phyloP scores from a whole-genome alignment of 768 basidiomycete species.

The Hericium rajendrae region DNA sequence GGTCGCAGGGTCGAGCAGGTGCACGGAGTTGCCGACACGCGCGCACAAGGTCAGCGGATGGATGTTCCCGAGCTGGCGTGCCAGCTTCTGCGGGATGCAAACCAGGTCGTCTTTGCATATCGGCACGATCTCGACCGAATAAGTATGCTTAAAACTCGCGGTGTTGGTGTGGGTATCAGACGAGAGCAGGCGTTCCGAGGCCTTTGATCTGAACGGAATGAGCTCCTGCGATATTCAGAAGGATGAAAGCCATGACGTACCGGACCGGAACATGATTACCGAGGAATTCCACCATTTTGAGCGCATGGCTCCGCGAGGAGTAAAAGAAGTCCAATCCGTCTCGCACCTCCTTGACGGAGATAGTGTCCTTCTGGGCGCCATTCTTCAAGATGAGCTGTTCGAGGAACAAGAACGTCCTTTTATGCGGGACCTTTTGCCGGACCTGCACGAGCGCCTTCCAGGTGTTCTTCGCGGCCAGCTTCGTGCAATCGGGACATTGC shows the following conservation, averaged over 20 bases:
- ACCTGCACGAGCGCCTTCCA: slow-evolving; percentile 98
- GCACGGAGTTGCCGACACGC: slow-evolving; percentile 86
- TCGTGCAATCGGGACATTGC: slow-evolving; percentile 91
- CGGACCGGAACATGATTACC: slow-evolving; percentile 77
- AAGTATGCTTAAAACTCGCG: slow-evolving; percentile 95
- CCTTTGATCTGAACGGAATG: slow-evolving; percentile 55
- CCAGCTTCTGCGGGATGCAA: slow-evolving; percentile 76
- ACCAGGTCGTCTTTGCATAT: slow-evolving; percentile 98
- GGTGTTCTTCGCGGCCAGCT: slow-evolving; percentile 94
- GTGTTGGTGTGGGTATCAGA: slow-evolving; percentile 87
- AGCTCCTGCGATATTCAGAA: neutral
- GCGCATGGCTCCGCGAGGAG: slow-evolving; percentile 77
- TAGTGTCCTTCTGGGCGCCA: slow-evolving; percentile 92
- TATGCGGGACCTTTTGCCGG: slow-evolving; percentile 97
- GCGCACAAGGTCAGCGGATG: slow-evolving; percentile 79
- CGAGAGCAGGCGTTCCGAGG: slow-evolving; percentile 91
- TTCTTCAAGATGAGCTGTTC: slow-evolving; percentile 97
- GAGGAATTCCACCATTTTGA: slow-evolving; percentile 96
- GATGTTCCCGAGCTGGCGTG: slow-evolving; percentile 80
- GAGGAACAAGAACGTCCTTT: slow-evolving; percentile 94
- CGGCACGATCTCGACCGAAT: slow-evolving; percentile 93
- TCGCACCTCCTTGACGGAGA: slow-evolving; percentile 82
- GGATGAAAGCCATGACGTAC: slow-evolving; percentile 33
- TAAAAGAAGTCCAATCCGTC: slow-evolving; percentile 99
- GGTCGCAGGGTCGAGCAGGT: slow-evolving; percentile 83